These are phyloP conservation scores for Kodamaea kaohsiungensis DNA, from an alignment of 805 yeast genomes.

Conservation along the genomic window DNA sequence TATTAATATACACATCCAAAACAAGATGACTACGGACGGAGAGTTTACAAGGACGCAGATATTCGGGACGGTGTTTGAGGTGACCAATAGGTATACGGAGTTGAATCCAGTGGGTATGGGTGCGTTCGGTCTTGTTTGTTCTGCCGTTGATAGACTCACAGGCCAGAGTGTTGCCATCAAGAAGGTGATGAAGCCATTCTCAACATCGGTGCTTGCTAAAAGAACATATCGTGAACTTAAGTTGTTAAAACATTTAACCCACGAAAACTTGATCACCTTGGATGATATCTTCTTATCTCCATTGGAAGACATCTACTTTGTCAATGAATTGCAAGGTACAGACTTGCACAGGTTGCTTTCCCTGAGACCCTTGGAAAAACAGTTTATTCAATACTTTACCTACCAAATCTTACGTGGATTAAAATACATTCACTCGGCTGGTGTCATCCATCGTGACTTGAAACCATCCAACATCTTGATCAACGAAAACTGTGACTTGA, in stretches of 20 bases:
- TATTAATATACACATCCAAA: background rate
- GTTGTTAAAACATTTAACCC: slow-evolving; percentile 87
- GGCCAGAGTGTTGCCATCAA: slow-evolving; percentile 95
- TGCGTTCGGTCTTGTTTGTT: slow-evolving; percentile 96
- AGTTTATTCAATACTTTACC: slow-evolving; percentile 93
- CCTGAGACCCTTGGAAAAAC: slow-evolving; percentile 91
- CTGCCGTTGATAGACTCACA: slow-evolving; percentile 89
- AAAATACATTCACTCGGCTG: slow-evolving; percentile 89
- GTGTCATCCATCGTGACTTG: slow-evolving; percentile 86
- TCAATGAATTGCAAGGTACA: slow-evolving; percentile 95
- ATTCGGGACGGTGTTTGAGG: slow-evolving; percentile 93
- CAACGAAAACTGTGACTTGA: slow-evolving; percentile 87
- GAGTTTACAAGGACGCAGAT: slow-evolving; percentile 77
- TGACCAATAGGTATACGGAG: slow-evolving; percentile 85
- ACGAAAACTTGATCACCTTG: slow-evolving; percentile 89
- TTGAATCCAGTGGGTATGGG: slow-evolving; percentile 99
- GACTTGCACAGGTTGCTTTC: slow-evolving; percentile 90
- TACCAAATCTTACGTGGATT: slow-evolving; percentile 91
- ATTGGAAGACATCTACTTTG: slow-evolving; percentile 92
- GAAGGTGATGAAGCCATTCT: slow-evolving; percentile 96
- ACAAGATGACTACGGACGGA: slow-evolving; percentile 41
- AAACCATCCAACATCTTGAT: slow-evolving; percentile 84
- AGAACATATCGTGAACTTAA: slow-evolving; percentile 96
- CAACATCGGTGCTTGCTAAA: slow-evolving; percentile 91
- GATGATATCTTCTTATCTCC: slow-evolving; percentile 95